phyloP scores from a whole-genome alignment of 2,329 filamentous ascomycete genomes.

The Pseudogymnoascus sp. region DNA sequence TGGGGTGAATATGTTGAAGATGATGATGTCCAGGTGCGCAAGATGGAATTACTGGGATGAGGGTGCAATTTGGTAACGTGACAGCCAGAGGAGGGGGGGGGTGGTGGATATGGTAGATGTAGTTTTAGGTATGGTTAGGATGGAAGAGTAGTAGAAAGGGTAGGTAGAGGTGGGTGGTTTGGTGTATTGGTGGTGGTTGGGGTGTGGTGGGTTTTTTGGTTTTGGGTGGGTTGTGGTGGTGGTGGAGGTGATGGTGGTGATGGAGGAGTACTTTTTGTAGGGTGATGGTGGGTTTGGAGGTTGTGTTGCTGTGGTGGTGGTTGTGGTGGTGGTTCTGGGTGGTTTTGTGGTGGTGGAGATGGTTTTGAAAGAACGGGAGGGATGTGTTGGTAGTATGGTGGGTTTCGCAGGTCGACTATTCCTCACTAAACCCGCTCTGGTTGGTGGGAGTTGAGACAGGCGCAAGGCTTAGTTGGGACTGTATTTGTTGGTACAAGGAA shows the following conservation, averaged over 20 bases:
- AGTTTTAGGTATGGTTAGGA: conserved; percentile 9
- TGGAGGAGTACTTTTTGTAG: background rate
- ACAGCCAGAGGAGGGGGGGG: background rate
- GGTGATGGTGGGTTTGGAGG: background rate
- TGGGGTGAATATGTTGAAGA: background rate
- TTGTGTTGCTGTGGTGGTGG: background rate
- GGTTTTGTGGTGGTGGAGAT: conserved; percentile 6
- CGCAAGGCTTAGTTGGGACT: background rate
- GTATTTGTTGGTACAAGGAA: background rate
- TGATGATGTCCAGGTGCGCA: conserved; percentile 7
- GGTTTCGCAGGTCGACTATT: background rate
- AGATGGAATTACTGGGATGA: conserved; percentile 4
- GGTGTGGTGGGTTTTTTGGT: conserved; percentile 3
- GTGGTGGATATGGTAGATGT: background rate
- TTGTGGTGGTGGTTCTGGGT: background rate
- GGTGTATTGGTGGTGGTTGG: conserved; percentile 14
- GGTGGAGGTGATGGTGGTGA: background rate
- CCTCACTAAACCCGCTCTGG: background rate
- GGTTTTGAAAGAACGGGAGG: conserved; percentile 2
- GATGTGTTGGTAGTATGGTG: background rate
- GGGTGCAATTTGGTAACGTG: conserved; percentile 10
- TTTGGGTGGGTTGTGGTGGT: background rate
- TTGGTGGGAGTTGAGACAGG: conserved; percentile 1
- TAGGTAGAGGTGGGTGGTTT: conserved; percentile 9
- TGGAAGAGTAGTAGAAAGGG: conserved; percentile 10